A percentile compares a stretch with the other conserved stretches of the same genome.
These are phyloP conservation scores for Chalaropsis thielavioides DNA, from an alignment of 2,329 filamentous ascomycete genomes.

Conservation along the genomic window DNA sequence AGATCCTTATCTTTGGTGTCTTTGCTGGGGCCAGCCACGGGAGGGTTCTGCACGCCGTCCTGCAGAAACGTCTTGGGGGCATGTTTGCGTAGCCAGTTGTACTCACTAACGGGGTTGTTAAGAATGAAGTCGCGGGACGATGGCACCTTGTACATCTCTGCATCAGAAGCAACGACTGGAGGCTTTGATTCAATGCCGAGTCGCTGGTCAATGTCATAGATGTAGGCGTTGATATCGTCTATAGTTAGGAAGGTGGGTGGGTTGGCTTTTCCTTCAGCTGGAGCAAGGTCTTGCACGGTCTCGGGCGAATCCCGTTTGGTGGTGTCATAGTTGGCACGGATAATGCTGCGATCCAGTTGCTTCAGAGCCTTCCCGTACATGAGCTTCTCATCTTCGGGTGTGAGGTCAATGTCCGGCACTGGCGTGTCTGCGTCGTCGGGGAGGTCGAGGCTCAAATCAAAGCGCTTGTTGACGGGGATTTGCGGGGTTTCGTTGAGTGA, in stretches of 20 bases:
- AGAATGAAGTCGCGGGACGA: conserved; percentile 29
- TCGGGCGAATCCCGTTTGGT: conserved; percentile 50
- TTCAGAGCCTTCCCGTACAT: conserved; percentile 35
- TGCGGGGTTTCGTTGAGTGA: conserved; percentile 78
- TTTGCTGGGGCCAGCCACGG: not conserved
- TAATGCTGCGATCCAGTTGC: conserved; percentile 37
- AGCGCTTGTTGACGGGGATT: conserved; percentile 58
- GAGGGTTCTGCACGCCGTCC: conserved; percentile 35
- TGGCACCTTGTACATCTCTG: conserved; percentile 26
- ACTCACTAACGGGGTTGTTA: conserved; percentile 75
- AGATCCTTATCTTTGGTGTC: conserved; percentile 27
- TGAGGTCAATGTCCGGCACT: conserved; percentile 24
- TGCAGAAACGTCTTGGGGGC: conserved; percentile 75
- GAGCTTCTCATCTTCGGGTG: conserved; percentile 28
- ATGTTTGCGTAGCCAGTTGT: conserved; percentile 85
- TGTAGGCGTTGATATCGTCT: conserved; percentile 60
- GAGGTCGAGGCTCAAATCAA: conserved; percentile 48
- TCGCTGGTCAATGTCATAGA: conserved; percentile 46
- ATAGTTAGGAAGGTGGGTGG: conserved; percentile 53
- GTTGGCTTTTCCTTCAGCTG: conserved; percentile 37
- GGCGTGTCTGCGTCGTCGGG: conserved; percentile 29
- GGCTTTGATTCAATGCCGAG: conserved; percentile 33
- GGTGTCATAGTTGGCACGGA: conserved; percentile 36
- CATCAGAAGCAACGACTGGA: conserved; percentile 38
- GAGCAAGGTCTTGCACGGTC: conserved; percentile 34